Conservation (phyloP, 1,139 yeast species). For the Saccharomyces hybrid region DNA sequence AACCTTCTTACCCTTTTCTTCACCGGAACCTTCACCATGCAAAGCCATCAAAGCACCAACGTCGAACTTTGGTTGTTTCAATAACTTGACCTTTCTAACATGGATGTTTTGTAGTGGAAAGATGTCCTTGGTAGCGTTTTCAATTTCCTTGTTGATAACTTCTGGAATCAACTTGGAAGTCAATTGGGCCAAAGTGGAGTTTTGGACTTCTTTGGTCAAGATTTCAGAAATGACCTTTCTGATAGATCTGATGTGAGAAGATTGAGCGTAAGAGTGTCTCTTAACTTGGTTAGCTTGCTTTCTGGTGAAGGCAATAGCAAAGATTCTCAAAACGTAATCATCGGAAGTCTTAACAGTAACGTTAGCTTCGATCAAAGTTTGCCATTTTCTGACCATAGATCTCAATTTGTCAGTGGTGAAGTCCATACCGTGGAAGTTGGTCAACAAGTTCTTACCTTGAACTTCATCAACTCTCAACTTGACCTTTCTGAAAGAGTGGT, state of each 20-base stretch:
- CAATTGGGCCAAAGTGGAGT: slow-evolving; percentile 80
- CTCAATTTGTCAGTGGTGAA: slow-evolving; percentile 86
- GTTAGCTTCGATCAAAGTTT: slow-evolving; percentile 83
- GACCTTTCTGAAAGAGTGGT: slow-evolving; percentile 84
- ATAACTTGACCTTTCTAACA: slow-evolving; percentile 86
- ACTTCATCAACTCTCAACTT: slow-evolving; percentile 89
- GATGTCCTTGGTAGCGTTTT: slow-evolving; percentile 76
- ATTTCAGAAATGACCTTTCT: slow-evolving; percentile 71
- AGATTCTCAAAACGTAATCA: slow-evolving; percentile 81
- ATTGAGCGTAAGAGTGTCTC: slow-evolving; percentile 87
- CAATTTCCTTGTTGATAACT: slow-evolving; percentile 86
- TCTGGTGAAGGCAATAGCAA: slow-evolving; percentile 90
- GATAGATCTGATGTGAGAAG: slow-evolving; percentile 79
- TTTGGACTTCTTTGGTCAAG: slow-evolving; percentile 77
- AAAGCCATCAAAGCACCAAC: slow-evolving; percentile 80
- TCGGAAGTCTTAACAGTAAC: slow-evolving; percentile 89
- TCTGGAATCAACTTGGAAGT: slow-evolving; percentile 85
- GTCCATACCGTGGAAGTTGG: slow-evolving; percentile 94
- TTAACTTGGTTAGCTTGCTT: slow-evolving; percentile 83
- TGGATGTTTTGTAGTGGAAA: slow-evolving; percentile 88
- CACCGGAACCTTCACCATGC: slow-evolving; percentile 82
- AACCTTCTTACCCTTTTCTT: slow-evolving; percentile 89
- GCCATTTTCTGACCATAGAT: slow-evolving; percentile 92
- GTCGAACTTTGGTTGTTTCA: slow-evolving; percentile 88
- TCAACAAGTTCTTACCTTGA: slow-evolving; percentile 84